These are phyloP conservation scores for Punica granatum DNA, from an alignment of 345 rosid genomes.

Conservation along the genomic window DNA sequence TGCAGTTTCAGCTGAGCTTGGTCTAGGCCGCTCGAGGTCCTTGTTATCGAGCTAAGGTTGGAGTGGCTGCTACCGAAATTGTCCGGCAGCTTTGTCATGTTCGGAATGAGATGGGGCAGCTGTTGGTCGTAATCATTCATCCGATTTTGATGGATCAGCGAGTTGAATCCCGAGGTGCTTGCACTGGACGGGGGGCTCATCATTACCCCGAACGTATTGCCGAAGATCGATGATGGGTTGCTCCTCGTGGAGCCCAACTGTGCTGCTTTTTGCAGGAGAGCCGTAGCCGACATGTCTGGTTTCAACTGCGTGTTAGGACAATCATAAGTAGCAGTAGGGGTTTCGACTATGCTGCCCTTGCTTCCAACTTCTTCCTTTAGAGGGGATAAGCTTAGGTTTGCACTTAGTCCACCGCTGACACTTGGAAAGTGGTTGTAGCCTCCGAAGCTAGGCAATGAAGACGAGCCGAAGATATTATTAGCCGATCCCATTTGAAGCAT, in stretches of 20 bases:
- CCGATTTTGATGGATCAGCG: not conserved
- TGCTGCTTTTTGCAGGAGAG: conserved; percentile 77
- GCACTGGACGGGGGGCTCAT: conserved; percentile 13
- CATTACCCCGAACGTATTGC: conserved; percentile 19
- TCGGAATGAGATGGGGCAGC: not conserved
- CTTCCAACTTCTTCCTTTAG: not conserved
- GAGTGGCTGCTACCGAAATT: not conserved
- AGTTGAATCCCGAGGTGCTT: not conserved
- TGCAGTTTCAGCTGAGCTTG: conserved; percentile 7
- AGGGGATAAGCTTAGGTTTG: conserved; percentile 11
- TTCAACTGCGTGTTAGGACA: conserved; percentile 9
- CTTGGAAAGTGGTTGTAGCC: conserved; percentile 17
- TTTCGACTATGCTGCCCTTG: not conserved
- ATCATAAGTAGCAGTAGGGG: not conserved
- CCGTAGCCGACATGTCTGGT: conserved; percentile 72
- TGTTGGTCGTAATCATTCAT: conserved; percentile 4
- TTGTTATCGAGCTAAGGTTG: not conserved
- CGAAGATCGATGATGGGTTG: conserved; percentile 18
- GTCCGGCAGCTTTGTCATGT: not conserved
- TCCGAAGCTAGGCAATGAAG: conserved; percentile 4
- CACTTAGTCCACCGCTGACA: conserved; percentile 21
- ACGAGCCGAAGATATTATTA: not conserved
- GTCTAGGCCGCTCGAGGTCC: conserved; percentile 5
- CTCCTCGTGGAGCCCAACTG: conserved; percentile 79
- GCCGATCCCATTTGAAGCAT: conserved; percentile 4